Base-by-base conservation (phyloP, 2,329 filamentous ascomycete species). In the Mycosphaerella sp. region DNA sequence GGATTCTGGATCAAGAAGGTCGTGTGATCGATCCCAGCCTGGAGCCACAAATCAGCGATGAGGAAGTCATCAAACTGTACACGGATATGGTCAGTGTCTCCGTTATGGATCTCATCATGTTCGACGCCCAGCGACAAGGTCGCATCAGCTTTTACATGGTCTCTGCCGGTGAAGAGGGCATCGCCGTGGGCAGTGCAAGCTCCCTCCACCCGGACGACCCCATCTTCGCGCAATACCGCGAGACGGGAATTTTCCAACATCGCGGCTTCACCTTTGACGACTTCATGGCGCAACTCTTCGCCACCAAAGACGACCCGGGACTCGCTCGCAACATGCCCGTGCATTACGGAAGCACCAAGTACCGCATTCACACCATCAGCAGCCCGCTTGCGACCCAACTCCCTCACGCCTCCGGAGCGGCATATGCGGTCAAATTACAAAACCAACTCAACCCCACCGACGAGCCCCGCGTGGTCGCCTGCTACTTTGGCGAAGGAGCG, bases 101-200 rank as follows among this genome's bases (percentile, higher is more conserved):
- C 53, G 87, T 97, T 62, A 93, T 98, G 89, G 93, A 98, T 68
- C 72, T 95, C 52, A 87, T 97, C 69, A 97, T 97, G 91, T 96
- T 95, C 67, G 93, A 98, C 67, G 91, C 93, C 0, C 93, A 98
- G 73, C 80, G 93, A 44, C 93, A 98, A 72, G 91, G 91, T n/a
- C 83, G 89, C 17, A 74, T 95, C 53, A 91, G 86, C 70, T 98
- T 98, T 73, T 98, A 98, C 73, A 97, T 98, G 88, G 92, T 85
- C 39, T 92, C 87, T 38, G 88, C 90, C 0, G 91, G 91, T 54
- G 91, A 96, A 75, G 93, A 98, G 77, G 93, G 92, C 34, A 90
- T 95, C 49, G 88, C 89, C 42, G 85, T 98, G 2, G 93, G 90
- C 1, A 91, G 87, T 1, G 89, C 91, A 0, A 90, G 89, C 23